A percentile compares a stretch with the other conserved stretches of the same genome.
Evolutionary conservation across 352 stramenopile genomes (phyloP).

Genomic region (Globisporangium carolinianum): DNA sequence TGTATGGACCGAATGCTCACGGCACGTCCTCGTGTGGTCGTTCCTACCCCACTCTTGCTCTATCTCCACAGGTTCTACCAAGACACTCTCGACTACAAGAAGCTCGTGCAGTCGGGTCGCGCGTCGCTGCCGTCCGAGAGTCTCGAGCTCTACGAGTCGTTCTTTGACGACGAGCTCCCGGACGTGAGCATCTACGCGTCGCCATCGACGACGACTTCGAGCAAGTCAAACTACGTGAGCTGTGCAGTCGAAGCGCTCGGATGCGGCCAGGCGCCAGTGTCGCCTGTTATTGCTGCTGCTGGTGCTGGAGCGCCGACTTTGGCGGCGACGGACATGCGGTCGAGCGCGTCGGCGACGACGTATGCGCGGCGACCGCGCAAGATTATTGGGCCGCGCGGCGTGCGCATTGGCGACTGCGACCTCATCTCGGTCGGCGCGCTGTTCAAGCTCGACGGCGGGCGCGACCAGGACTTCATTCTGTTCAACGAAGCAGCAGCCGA

Average conservation of each 20-base stretch:
- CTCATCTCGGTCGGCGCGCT: constrained; percentile 64
- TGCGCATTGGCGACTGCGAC: constrained; percentile 24
- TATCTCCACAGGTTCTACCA: constrained; percentile 45
- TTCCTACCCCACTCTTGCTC: no score
- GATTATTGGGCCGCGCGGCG: constrained; percentile 11
- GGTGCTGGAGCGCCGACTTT: neutral
- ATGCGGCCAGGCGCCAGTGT: constrained; percentile 3
- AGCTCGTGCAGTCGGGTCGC: constrained; percentile 41
- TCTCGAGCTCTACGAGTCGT: constrained; percentile 76
- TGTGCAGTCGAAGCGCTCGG: constrained; percentile 15
- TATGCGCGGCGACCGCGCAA: constrained; percentile 12
- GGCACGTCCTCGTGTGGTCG: no score
- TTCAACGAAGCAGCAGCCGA: constrained; percentile 74
- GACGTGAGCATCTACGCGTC: constrained; percentile 42
- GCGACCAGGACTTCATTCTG: constrained; percentile 75
- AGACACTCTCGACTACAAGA: constrained; percentile 62
- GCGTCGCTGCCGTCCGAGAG: constrained; percentile 54
- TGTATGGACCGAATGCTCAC: neutral
- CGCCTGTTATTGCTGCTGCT: neutral
- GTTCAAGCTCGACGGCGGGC: constrained; percentile 75
- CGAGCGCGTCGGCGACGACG: neutral
- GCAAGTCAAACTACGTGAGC: constrained; percentile 10
- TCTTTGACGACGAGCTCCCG: constrained; percentile 67
- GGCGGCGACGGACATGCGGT: neutral
- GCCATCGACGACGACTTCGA: constrained; percentile 1